Conservation (phyloP, 768 basidiomycete species). For the Suillus discolor region DNA sequence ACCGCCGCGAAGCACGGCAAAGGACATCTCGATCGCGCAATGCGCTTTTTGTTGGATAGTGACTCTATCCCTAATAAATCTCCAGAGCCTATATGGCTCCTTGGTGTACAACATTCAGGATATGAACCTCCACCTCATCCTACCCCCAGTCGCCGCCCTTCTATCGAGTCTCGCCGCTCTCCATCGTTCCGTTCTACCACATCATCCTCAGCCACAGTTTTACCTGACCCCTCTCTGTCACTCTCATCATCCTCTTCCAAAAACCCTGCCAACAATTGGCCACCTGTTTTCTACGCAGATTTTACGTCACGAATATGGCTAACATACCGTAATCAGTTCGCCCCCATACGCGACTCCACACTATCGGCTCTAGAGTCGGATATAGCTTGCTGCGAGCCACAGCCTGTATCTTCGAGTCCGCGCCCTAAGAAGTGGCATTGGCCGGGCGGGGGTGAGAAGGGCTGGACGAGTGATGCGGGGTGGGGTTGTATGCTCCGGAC, state of each 20-base stretch:
- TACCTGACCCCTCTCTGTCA: slow-evolving; percentile 32
- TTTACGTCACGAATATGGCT: slow-evolving; percentile 90
- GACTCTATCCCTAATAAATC: slow-evolving; percentile 87
- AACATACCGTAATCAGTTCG: slow-evolving; percentile 88
- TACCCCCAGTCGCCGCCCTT: slow-evolving; percentile 39
- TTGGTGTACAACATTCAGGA: slow-evolving; percentile 81
- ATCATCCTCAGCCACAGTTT: slow-evolving; percentile 39
- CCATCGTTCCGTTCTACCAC: slow-evolving; percentile 48
- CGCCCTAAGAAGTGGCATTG: slow-evolving; percentile 63
- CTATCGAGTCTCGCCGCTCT: slow-evolving; percentile 41
- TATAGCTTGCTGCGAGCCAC: slow-evolving; percentile 30
- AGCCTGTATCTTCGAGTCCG: slow-evolving; percentile 43
- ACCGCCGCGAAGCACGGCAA: slow-evolving; percentile 74
- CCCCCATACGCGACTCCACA: slow-evolving; percentile 71
- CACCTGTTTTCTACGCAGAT: slow-evolving; percentile 82
- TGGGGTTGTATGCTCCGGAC: slow-evolving; percentile 95
- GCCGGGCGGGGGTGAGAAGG: slow-evolving; percentile 66
- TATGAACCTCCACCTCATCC: slow-evolving; percentile 50
- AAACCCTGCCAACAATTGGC: slow-evolving; percentile 57
- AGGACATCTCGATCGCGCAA: slow-evolving; percentile 78
- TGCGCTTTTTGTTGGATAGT: slow-evolving; percentile 88
- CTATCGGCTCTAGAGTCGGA: slow-evolving; percentile 45
- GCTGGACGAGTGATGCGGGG: slow-evolving; percentile 82
- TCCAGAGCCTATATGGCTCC: slow-evolving; percentile 83
- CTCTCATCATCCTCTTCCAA: slow-evolving; percentile 37